Evolutionary conservation across 345 rosid genomes (phyloP).

Genomic region (Nephelium lappaceum): DNA sequence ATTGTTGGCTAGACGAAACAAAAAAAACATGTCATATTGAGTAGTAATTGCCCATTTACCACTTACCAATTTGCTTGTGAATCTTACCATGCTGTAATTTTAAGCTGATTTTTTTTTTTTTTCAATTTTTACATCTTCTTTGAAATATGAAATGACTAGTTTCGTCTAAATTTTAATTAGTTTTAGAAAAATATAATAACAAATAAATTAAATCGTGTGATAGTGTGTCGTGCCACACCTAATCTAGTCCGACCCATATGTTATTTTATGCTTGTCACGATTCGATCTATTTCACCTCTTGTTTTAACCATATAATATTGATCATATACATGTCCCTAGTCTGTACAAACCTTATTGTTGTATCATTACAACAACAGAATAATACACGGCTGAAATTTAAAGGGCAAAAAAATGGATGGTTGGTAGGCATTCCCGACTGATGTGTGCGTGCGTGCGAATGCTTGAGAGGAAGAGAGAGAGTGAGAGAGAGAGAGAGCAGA

Average conservation of each 20-base stretch:
- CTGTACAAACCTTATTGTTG: slow-evolving; percentile 17
- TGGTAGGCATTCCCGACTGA: slow-evolving; percentile 48
- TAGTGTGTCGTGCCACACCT: no score
- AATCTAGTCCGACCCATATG: neutral
- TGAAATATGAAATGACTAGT: neutral
- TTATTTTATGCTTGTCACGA: no score
- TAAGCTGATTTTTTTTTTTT: neutral
- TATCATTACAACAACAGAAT: neutral
- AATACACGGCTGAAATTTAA: slow-evolving; percentile 19
- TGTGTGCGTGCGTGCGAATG: slow-evolving; percentile 19
- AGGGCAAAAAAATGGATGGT: slow-evolving; percentile 34
- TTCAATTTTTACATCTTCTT: no score
- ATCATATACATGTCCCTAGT: neutral
- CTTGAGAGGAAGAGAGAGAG: slow-evolving; percentile 30
- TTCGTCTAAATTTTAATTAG: neutral
- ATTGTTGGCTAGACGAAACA: neutral
- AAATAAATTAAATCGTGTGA: no score
- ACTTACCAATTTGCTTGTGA: neutral
- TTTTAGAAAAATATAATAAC: no score
- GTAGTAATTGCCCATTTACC: neutral
- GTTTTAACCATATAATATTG: neutral
- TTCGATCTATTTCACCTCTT: no score
- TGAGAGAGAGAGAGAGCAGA: slow-evolving; percentile 40
- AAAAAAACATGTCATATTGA: no score
- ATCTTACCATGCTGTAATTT: neutral